Evolutionary conservation across 805 yeast genomes (phyloP), one percentile per base, ranked within the genome.

Genomic region (Starmerella scarabaei): DNA sequence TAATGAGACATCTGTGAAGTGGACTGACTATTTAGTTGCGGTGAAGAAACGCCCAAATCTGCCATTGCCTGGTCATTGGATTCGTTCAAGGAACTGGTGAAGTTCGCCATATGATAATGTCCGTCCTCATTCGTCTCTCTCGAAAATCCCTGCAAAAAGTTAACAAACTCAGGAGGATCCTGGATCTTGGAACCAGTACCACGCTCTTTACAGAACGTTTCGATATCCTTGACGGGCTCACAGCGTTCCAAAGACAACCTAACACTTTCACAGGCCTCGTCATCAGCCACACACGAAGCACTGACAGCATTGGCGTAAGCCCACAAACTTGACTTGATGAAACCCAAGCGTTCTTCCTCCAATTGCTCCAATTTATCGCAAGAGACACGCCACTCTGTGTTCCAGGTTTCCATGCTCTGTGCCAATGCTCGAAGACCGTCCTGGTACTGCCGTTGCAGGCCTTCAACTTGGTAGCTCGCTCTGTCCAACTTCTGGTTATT

Each of bases 251-350:
- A 65, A 2, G 72, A 58, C 6, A 73, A 56, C 41, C 94, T 69
- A 12, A 85, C 70, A 38, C 65, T 65, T 53, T 84, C 94, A 41
- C 80, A 81, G 8, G 80, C 68, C 45, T 73, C 77, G 54, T 84
- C 94, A 52, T 78, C 80, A 33, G 74, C 72, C 24, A 83, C 86
- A 55, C 94, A 84, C 3, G 76, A 66, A 0, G 82, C 68, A 6
- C 93, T 80, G 7, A 80, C 65, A 30, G 75, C 67, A 58, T 83
- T 83, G 35, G 88, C 75, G 53, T 68, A 82, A 32, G 75, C 80
- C 80, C 93, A 84, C 43, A 84, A 58, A 49, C 76, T 80, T 15
- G 77, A 64, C 52, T 81, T 78, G 41, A 80, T 54, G 45, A 75
- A 69, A 51, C 77, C 78, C 40, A 81, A 71, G 46, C 86, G 69